These are phyloP conservation scores for Clitoria ternatea DNA, from an alignment of 306 rosid species.

Conservation along the genomic window DNA sequence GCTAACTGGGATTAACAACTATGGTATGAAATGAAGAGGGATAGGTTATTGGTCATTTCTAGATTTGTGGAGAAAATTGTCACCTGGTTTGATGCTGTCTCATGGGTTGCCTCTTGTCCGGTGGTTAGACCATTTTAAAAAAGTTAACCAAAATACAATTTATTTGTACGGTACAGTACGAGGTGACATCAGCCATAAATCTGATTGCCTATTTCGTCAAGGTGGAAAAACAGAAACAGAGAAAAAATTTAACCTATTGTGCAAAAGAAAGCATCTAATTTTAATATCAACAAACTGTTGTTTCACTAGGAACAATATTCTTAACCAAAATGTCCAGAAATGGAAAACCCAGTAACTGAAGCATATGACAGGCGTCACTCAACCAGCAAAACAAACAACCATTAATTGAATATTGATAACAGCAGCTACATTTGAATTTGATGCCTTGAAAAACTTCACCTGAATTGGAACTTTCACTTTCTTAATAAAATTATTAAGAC, in stretches of 20 bases:
- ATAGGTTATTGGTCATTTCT: background rate
- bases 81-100: background rate
- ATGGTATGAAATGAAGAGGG: background rate
- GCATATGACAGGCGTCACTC: background rate
- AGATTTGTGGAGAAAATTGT: background rate
- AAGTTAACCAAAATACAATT: background rate
- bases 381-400: slow-evolving; percentile 16
- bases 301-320: slow-evolving; percentile 10
- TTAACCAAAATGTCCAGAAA: slow-evolving; percentile 15
- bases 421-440: background rate
- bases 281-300: background rate
- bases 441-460: slow-evolving; percentile 47
- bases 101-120: background rate
- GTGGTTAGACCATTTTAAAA: background rate
- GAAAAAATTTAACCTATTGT: background rate
- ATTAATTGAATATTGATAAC: background rate
- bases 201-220: background rate
- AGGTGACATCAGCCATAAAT: background rate
- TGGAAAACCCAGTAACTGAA: slow-evolving; percentile 3
- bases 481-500: slow-evolving; percentile 69
- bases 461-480: slow-evolving; percentile 81
- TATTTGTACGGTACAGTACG: background rate
- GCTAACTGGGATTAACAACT: too few relatives aligned
- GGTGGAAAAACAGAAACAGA: background rate
- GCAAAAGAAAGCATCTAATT: background rate